These are phyloP conservation scores for Lanzia echinophila DNA, from an alignment of 2,329 filamentous ascomycete genomes.

Conservation along the genomic window DNA sequence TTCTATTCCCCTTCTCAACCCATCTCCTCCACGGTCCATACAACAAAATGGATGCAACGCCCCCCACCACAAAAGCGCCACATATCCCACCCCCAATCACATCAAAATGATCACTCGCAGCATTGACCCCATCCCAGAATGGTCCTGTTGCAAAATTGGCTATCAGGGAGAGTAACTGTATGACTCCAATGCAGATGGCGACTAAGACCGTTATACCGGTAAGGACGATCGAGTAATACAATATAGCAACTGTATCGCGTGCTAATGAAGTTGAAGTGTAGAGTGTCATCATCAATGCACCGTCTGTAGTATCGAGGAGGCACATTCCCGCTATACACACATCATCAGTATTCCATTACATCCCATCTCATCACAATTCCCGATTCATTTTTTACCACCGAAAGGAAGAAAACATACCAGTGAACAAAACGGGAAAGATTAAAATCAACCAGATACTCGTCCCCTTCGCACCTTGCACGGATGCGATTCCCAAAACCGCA, in stretches of 20 bases:
- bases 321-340: conserved; percentile 72
- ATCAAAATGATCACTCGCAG: conserved; percentile 74
- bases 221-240: conserved; percentile 69
- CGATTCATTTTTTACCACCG: too few species aligned
- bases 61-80: conserved; percentile 73
- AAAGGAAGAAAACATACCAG: conserved; percentile 44
- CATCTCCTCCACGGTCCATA: conserved; percentile 74
- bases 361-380: neutral
- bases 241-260: conserved; percentile 75
- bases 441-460: conserved; percentile 92
- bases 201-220: conserved; percentile 32
- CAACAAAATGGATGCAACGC: conserved; percentile 52
- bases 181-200: conserved; percentile 63
- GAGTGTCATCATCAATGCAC: conserved; percentile 88
- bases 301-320: conserved; percentile 84
- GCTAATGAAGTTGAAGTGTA: conserved; percentile 78
- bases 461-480: conserved; percentile 76
- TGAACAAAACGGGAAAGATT: conserved; percentile 86
- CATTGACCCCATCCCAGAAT: conserved; percentile 88
- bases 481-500: conserved; percentile 82
- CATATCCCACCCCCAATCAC: conserved; percentile 83
- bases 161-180: conserved; percentile 76
- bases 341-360: neutral
- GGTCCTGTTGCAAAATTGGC: conserved; percentile 65
- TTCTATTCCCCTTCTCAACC: conserved; percentile 34